phyloP scores from a whole-genome alignment of 768 basidiomycete genomes.

The Ramaria sp. region DNA sequence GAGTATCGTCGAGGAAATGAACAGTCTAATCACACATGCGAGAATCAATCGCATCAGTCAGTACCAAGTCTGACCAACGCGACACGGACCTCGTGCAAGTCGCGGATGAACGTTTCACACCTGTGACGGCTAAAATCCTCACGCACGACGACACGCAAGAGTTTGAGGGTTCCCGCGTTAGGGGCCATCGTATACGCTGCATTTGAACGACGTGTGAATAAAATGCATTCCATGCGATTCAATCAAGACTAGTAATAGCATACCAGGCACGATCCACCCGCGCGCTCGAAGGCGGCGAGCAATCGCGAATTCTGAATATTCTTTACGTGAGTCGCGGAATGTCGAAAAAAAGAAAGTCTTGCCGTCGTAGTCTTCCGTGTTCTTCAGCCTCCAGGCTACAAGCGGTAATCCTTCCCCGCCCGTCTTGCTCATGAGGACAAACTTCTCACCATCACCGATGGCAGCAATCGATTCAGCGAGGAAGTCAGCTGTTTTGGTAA shows the following conservation, averaged over 20 bases:
- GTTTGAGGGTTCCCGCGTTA: conserved; percentile 16
- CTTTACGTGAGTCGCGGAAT: neutral
- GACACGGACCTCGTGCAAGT: conserved; percentile 13
- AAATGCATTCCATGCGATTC: neutral
- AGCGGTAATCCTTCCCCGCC: conserved; percentile 18
- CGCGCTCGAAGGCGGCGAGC: conserved; percentile 16
- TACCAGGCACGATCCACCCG: conserved; percentile 14
- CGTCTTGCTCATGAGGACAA: conserved; percentile 17
- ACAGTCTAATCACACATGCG: conserved; percentile 7
- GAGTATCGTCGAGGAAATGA: conserved; percentile 16
- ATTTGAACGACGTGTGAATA: neutral
- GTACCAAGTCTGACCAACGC: neutral
- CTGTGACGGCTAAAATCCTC: conserved; percentile 20
- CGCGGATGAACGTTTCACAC: conserved; percentile 19
- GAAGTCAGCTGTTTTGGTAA: conserved; percentile 17
- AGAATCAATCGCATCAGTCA: neutral
- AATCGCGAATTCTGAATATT: conserved; percentile 21
- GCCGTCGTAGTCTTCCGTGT: conserved; percentile 15
- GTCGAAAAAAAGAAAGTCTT: neutral
- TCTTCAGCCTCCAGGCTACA: conserved; percentile 20
- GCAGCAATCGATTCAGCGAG: conserved; percentile 13
- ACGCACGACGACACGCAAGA: conserved; percentile 22
- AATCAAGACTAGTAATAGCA: neutral
- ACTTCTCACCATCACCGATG: conserved; percentile 15
- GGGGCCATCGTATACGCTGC: conserved; percentile 12